These are phyloP conservation scores for Penicillium goetzii DNA, from an alignment of 495 filamentous ascomycete species.

Conservation along the genomic window DNA sequence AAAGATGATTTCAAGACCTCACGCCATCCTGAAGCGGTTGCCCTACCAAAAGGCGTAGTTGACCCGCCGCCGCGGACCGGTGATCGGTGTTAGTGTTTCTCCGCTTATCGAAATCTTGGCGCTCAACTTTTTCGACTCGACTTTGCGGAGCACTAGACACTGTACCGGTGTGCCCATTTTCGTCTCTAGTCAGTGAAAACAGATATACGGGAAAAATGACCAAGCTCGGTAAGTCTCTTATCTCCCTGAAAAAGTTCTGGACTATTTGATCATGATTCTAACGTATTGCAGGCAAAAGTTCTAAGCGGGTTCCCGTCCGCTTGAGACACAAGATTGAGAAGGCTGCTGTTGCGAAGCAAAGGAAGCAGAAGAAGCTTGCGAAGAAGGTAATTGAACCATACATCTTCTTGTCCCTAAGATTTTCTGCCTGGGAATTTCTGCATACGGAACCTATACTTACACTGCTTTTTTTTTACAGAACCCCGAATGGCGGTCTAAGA, in stretches of 20 bases:
- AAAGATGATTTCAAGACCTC: not conserved
- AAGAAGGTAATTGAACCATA: slow-evolving; percentile 63
- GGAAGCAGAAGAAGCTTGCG: slow-evolving; percentile 81
- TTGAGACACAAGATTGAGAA: slow-evolving; percentile 96
- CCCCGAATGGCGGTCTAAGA: slow-evolving; percentile 87
- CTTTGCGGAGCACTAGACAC: slow-evolving; percentile 20
- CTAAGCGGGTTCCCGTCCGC: slow-evolving; percentile 87
- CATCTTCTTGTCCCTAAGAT: not conserved
- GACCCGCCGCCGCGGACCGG: slow-evolving; percentile 33
- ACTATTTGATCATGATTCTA: slow-evolving; percentile 14
- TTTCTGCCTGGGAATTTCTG: not conserved
- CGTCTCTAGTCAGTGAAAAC: slow-evolving; percentile 12
- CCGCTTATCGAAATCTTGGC: slow-evolving; percentile 55
- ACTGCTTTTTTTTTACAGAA: slow-evolving; percentile 56
- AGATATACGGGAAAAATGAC: slow-evolving; percentile 46
- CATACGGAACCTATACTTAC: slow-evolving; percentile 7
- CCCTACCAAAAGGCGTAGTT: slow-evolving; percentile 19
- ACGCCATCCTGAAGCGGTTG: slow-evolving; percentile 9
- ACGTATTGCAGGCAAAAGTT: slow-evolving; percentile 74
- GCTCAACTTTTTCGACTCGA: slow-evolving; percentile 36
- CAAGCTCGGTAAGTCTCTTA: slow-evolving; percentile 49
- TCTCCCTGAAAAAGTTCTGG: slow-evolving; percentile 4
- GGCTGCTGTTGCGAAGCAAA: slow-evolving; percentile 84
- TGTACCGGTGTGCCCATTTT: slow-evolving; percentile 17
- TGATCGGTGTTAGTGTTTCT: slow-evolving; percentile 43